Evolutionary conservation across 179 eudicot species (phyloP).

Genomic region (Beta corolliflora): DNA sequence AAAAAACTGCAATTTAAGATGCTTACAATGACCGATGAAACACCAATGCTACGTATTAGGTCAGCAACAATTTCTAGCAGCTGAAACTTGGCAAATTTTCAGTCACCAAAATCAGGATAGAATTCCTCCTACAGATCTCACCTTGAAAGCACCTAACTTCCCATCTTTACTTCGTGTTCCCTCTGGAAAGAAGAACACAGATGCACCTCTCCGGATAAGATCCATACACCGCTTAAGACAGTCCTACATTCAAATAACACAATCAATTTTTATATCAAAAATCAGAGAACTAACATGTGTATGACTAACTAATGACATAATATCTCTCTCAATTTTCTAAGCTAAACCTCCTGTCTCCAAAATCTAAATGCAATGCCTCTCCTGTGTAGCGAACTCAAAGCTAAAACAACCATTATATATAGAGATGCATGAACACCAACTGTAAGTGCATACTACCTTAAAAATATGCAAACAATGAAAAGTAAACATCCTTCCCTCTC

Average conservation of each 20-base stretch:
- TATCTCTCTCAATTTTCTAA: neutral
- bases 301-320: neutral
- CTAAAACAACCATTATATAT: neutral
- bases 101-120: neutral
- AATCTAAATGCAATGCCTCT: neutral
- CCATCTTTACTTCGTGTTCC: conserved; percentile 97
- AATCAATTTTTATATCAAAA: conserved; percentile 5
- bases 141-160: conserved; percentile 87
- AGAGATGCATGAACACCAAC: neutral
- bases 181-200: conserved; percentile 95
- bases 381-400: neutral
- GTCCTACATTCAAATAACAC: conserved; percentile 49
- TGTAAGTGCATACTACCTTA: neutral
- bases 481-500: neutral
- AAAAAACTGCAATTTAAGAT: conserved; percentile 5
- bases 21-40: neutral
- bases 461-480: neutral
- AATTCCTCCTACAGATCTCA: conserved; percentile 30
- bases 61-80: neutral
- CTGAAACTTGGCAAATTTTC: neutral
- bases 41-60: neutral
- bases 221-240: conserved; percentile 88
- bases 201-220: conserved; percentile 78
- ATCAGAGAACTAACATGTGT: neutral
- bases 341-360: neutral